These are phyloP conservation scores for Achaetomium macrosporum DNA, from an alignment of 2,329 filamentous ascomycete species.

Conservation along the genomic window DNA sequence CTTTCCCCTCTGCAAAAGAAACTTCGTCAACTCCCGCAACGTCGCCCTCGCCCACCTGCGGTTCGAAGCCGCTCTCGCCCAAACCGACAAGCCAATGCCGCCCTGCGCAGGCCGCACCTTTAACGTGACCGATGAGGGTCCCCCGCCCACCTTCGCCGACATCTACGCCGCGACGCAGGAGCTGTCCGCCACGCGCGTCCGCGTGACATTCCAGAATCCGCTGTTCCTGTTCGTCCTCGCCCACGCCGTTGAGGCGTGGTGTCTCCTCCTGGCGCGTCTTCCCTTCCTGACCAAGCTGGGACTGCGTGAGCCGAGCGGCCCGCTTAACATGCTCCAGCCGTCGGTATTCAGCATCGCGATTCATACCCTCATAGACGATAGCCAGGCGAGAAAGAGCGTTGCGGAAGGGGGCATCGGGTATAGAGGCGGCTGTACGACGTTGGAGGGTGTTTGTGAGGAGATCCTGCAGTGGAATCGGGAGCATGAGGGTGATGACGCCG, in stretches of 20 bases:
- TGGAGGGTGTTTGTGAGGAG: constrained; percentile 39
- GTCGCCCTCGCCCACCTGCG: constrained; percentile 48
- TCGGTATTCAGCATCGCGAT: constrained; percentile 33
- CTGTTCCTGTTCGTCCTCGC: constrained; percentile 33
- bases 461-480: constrained; percentile 36
- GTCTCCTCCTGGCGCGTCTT: constrained; percentile 24
- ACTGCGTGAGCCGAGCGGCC: constrained; percentile 31
- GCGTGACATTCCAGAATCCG: constrained; percentile 31
- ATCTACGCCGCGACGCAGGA: constrained; percentile 32
- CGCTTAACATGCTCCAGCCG: constrained; percentile 37
- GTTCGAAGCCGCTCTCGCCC: constrained; percentile 45
- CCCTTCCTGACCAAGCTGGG: constrained; percentile 20
- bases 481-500: constrained; percentile 4
- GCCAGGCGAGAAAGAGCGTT: constrained; percentile 31
- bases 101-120: constrained; percentile 42
- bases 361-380: constrained; percentile 35
- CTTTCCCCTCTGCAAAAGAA: constrained; percentile 16
- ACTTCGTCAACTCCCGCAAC: constrained; percentile 46
- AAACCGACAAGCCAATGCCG: constrained; percentile 30
- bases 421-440: constrained; percentile 30
- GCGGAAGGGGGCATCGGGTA: constrained; percentile 41
- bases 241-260: constrained; percentile 35
- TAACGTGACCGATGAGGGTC: constrained; percentile 45
- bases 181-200: constrained; percentile 30
- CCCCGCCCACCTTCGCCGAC: constrained; percentile 37